Evolutionary conservation across 164 flowering plant species (phyloP).

Genomic region (Malania oleifera): DNA sequence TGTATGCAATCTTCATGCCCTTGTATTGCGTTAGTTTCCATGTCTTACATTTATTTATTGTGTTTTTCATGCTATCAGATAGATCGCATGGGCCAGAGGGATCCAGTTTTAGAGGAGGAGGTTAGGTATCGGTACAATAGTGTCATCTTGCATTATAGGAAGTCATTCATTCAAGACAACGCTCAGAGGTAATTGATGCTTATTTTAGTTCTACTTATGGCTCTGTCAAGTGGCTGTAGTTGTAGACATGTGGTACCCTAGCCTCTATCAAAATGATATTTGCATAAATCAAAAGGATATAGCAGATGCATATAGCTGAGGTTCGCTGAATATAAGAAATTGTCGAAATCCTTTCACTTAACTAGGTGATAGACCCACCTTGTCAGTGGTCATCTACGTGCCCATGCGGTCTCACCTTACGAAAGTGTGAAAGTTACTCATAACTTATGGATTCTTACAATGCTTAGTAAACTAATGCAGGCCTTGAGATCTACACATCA

Average conservation of each 20-base stretch:
- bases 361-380: too few relatives aligned
- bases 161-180: slow-evolving; percentile 88
- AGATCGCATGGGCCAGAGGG: slow-evolving; percentile 72
- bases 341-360: too few relatives aligned
- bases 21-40: not conserved
- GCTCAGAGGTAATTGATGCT: slow-evolving; percentile 66
- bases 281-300: not conserved
- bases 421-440: too few relatives aligned
- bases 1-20: not conserved
- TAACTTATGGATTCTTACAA: too few relatives aligned
- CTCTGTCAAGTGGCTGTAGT: not conserved
- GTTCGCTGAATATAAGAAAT: too few relatives aligned
- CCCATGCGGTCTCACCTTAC: too few relatives aligned
- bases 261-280: not conserved
- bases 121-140: slow-evolving; percentile 80
- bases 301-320: not conserved
- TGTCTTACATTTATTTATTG: not conserved
- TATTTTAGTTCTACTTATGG: not conserved
- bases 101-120: slow-evolving; percentile 78
- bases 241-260: too few relatives aligned
- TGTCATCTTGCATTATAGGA: slow-evolving; percentile 83
- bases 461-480: too few relatives aligned
- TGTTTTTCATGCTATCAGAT: slow-evolving; percentile 37
- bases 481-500: too few relatives aligned
- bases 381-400: too few relatives aligned